These are phyloP conservation scores for Cordyceps militaris DNA, from an alignment of 2,329 filamentous ascomycete species.

Conservation along the genomic window DNA sequence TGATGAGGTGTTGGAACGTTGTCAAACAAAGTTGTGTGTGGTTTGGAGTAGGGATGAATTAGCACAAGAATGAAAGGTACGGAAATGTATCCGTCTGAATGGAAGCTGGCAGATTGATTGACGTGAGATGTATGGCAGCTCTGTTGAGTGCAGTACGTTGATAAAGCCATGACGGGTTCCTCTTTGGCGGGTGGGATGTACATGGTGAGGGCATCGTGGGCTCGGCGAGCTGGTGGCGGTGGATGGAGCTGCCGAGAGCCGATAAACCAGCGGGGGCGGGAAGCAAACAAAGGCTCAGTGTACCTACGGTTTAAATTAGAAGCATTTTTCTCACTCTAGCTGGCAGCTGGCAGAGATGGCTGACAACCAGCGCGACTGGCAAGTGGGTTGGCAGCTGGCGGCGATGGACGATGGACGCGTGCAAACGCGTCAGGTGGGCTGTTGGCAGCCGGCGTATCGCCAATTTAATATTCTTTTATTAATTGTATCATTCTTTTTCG, in stretches of 20 bases:
- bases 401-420: not conserved
- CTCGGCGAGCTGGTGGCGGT: no score
- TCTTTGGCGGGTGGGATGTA: not conserved
- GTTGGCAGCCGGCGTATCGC: not conserved
- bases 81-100: no score
- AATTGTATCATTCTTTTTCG: no score
- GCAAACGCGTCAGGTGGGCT: no score
- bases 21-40: no score
- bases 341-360: not conserved
- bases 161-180: no score
- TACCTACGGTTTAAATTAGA: no score
- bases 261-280: not conserved
- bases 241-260: not conserved
- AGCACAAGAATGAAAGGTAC: no score
- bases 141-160: no score
- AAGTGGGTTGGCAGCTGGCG: not conserved
- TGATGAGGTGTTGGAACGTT: not conserved
- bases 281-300: not conserved
- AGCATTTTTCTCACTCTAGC: no score
- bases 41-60: no score
- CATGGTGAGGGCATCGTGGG: not conserved
- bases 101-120: not conserved
- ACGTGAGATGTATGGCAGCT: not conserved
- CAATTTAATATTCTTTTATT: no score
- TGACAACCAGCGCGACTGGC: not conserved